phyloP scores from a whole-genome alignment of 768 basidiomycete genomes.

The Brasilioporus rufonigricans region DNA sequence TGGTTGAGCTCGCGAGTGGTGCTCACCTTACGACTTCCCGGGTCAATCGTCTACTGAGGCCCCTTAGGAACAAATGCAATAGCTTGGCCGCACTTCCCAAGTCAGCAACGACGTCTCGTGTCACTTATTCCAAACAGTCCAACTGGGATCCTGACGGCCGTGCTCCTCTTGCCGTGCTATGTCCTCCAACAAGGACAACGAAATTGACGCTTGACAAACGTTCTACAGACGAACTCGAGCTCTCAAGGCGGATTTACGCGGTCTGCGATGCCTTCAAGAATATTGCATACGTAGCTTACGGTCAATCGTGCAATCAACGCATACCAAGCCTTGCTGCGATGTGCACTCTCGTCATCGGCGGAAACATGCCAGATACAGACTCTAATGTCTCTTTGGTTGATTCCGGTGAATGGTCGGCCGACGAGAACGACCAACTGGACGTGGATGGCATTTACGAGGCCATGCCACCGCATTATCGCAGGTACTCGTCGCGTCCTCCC shows the following conservation, averaged over 20 bases:
- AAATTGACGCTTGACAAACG: conserved; percentile 36
- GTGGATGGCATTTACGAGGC: conserved; percentile 47
- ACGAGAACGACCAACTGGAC: conserved; percentile 27
- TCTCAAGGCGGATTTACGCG: conserved; percentile 49
- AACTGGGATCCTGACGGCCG: conserved; percentile 19
- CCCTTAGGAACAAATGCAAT: conserved; percentile 47
- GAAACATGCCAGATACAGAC: conserved; percentile 35
- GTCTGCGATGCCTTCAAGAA: conserved; percentile 57
- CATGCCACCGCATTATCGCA: conserved; percentile 50
- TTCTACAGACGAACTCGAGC: conserved; percentile 36
- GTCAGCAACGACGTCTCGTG: conserved; percentile 15
- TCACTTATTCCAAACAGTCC: conserved; percentile 17
- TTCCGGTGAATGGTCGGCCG: conserved; percentile 22
- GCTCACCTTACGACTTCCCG: conserved; percentile 38
- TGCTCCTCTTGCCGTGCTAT: conserved; percentile 39
- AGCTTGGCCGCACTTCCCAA: conserved; percentile 31
- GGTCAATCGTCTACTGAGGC: conserved; percentile 45
- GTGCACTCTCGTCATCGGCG: conserved; percentile 48
- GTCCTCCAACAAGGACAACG: conserved; percentile 34
- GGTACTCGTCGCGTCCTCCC: conserved; percentile 33
- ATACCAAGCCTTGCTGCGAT: conserved; percentile 43
- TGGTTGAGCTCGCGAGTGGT: conserved; percentile 18
- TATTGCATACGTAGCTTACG: conserved; percentile 40
- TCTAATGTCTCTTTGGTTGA: conserved; percentile 12
- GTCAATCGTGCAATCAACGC: conserved; percentile 11